These are phyloP conservation scores for Beta vulgaris DNA, from an alignment of 148 eudicot genomes.

Conservation along the genomic window DNA sequence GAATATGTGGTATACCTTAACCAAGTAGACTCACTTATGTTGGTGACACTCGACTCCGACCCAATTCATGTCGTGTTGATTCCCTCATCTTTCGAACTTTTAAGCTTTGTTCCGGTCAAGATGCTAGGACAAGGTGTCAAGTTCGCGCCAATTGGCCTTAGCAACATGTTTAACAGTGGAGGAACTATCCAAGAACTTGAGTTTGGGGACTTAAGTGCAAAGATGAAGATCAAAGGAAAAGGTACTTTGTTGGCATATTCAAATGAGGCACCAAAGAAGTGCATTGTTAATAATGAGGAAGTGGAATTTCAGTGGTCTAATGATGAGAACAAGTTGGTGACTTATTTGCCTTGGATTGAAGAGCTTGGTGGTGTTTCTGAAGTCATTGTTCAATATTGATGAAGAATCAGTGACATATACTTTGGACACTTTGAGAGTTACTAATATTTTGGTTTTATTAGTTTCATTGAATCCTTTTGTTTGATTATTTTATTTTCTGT, in stretches of 20 bases:
- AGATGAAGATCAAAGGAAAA: conserved; percentile 55
- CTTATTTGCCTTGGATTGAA: conserved; percentile 48
- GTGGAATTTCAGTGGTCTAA: conserved; percentile 41
- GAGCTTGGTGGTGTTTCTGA: conserved; percentile 48
- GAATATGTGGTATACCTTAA: conserved; percentile 56
- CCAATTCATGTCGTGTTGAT: conserved; percentile 31
- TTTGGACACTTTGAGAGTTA: no score
- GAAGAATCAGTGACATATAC: no score
- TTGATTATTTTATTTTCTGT: no score
- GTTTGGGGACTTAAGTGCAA: conserved; percentile 30
- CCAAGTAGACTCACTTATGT: conserved; percentile 38
- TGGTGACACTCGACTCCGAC: conserved; percentile 25
- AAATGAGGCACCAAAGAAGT: conserved; percentile 42
- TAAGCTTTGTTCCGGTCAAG: conserved; percentile 51
- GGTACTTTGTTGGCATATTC: conserved; percentile 59
- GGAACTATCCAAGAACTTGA: conserved; percentile 47
- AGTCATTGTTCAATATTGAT: conserved; percentile 41
- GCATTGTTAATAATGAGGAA: conserved; percentile 41
- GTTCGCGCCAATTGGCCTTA: conserved; percentile 62
- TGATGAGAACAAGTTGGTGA: conserved; percentile 30
- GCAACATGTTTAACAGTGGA: conserved; percentile 57
- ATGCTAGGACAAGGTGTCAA: conserved; percentile 25
- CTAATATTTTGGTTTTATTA: no score
- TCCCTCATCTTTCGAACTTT: conserved; percentile 57
- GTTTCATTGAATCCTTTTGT: no score